Evolutionary conservation across 495 filamentous ascomycete genomes (phyloP).

Genomic region (Penicillium daleae): DNA sequence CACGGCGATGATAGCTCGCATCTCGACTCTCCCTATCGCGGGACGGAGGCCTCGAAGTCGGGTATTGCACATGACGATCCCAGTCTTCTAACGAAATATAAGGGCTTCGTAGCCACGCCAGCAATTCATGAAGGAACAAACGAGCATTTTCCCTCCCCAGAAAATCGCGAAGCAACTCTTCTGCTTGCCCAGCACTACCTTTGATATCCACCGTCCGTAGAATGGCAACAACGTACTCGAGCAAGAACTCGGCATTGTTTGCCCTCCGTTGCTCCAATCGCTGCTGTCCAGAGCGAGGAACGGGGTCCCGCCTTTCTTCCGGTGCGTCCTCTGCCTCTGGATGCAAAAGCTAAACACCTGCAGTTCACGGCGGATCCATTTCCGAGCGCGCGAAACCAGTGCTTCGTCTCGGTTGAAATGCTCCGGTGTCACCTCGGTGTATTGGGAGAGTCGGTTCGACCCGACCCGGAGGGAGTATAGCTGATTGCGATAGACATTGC

Average conservation of each 20-base stretch:
- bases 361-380: conserved; percentile 86
- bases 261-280: conserved; percentile 53
- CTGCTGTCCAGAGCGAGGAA: conserved; percentile 40
- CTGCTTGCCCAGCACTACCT: conserved; percentile 79
- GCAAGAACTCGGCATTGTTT: conserved; percentile 85
- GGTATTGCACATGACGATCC: conserved; percentile 83
- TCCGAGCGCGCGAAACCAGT: conserved; percentile 79
- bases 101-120: conserved; percentile 80
- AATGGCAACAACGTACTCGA: conserved; percentile 88
- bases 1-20: neutral
- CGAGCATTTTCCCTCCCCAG: conserved; percentile 76
- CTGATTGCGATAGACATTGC: conserved; percentile 73
- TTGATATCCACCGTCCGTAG: conserved; percentile 91
- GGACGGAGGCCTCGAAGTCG: conserved; percentile 9
- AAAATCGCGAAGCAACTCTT: conserved; percentile 86
- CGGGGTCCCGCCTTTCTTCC: conserved; percentile 13
- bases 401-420: conserved; percentile 65
- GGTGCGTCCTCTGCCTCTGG: conserved; percentile 36
- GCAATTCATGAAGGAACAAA: conserved; percentile 84
- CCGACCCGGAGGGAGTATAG: conserved; percentile 86
- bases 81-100: conserved; percentile 70
- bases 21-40: neutral
- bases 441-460: conserved; percentile 77
- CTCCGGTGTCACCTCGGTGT: conserved; percentile 72
- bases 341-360: conserved; percentile 81